These are phyloP conservation scores for Cenchrus purpureus DNA, from an alignment of 176 grass and related monocot genomes.

Conservation along the genomic window DNA sequence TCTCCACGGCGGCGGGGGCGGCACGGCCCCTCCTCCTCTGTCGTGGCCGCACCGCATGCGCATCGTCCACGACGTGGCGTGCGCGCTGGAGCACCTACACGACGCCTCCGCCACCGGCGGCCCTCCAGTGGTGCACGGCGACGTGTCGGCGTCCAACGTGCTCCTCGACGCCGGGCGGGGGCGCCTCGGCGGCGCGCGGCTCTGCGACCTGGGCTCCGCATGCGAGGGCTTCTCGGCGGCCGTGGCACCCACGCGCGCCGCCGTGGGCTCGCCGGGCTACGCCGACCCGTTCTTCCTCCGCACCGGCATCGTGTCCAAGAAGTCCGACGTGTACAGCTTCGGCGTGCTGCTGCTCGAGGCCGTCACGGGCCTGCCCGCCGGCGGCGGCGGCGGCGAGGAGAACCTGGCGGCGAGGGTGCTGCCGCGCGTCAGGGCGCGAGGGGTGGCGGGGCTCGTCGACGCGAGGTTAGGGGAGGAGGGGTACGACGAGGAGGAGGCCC, in stretches of 20 bases:
- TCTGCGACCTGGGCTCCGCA: conserved; percentile 89
- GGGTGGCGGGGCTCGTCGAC: conserved; percentile 59
- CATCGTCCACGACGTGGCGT: conserved; percentile 67
- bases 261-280: conserved; percentile 86
- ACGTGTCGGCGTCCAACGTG: conserved; percentile 88
- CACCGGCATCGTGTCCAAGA: conserved; percentile 80
- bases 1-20: conserved; percentile 41
- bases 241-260: conserved; percentile 35
- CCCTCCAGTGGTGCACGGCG: conserved; percentile 70
- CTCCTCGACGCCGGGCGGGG: conserved; percentile 51
- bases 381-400: not conserved
- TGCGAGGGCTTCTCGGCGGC: conserved; percentile 80
- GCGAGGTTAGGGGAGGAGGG: conserved; percentile 24
- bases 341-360: conserved; percentile 77
- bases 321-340: conserved; percentile 86
- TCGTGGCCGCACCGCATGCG: conserved; percentile 82
- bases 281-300: conserved; percentile 85
- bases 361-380: conserved; percentile 65
- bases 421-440: conserved; percentile 28
- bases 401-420: conserved; percentile 50
- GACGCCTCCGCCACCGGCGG: conserved; percentile 31
- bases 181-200: conserved; percentile 15
- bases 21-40: too few species aligned
- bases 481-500: conserved; percentile 53
- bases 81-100: conserved; percentile 82